These are phyloP conservation scores for Suillus subaureus DNA, from an alignment of 768 basidiomycete species.

Conservation along the genomic window DNA sequence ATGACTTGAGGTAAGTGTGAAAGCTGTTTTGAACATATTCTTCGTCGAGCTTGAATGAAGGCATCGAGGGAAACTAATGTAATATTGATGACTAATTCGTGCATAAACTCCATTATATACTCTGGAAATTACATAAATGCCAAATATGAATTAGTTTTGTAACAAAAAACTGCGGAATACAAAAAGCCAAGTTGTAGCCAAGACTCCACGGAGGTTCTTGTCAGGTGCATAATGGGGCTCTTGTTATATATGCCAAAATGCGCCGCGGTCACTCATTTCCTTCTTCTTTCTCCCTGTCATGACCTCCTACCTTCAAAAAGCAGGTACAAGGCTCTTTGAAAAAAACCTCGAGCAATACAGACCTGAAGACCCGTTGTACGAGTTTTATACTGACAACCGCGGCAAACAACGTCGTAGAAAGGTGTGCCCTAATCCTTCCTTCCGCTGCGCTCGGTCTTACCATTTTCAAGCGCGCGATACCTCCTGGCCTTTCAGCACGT, in stretches of 20 bases:
- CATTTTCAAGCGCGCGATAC: slow-evolving; percentile 58
- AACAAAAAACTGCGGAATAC: neutral
- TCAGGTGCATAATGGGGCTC: slow-evolving; percentile 4
- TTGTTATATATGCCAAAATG: slow-evolving; percentile 4
- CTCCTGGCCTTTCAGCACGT: slow-evolving; percentile 73
- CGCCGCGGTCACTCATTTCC: neutral
- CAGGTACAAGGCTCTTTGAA: slow-evolving; percentile 62
- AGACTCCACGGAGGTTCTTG: neutral
- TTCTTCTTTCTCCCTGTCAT: slow-evolving; percentile 16
- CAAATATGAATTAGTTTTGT: neutral
- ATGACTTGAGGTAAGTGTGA: slow-evolving; percentile 80
- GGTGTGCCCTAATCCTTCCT: slow-evolving; percentile 29
- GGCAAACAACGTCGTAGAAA: slow-evolving; percentile 34
- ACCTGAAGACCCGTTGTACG: slow-evolving; percentile 78
- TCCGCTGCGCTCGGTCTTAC: slow-evolving; percentile 44
- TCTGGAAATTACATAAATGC: neutral
- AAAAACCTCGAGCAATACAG: slow-evolving; percentile 66
- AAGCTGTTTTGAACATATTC: slow-evolving; percentile 74
- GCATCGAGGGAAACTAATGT: neutral
- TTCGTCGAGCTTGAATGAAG: slow-evolving; percentile 51
- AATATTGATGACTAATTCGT: neutral
- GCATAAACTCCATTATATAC: neutral
- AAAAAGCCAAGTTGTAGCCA: neutral
- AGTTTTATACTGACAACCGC: slow-evolving; percentile 29
- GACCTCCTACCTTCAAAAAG: slow-evolving; percentile 39